Evolutionary conservation across 2,329 filamentous ascomycete species (phyloP).

Genomic region (Fusarium heterosporum): DNA sequence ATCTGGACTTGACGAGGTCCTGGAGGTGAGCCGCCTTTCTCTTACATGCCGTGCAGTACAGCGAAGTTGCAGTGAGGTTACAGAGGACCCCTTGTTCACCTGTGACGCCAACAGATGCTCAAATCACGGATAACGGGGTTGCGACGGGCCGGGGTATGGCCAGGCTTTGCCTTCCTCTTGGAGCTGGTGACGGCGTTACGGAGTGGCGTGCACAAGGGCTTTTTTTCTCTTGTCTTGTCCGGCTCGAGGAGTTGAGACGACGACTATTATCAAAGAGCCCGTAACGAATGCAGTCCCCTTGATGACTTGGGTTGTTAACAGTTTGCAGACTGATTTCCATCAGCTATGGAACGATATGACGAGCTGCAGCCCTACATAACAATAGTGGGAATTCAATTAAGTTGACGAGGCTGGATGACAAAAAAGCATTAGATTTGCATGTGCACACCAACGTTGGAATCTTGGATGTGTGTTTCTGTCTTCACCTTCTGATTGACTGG

Average conservation of each 20-base stretch:
- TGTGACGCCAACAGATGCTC: conserved; percentile 44
- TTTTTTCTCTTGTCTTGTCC: too few relatives aligned
- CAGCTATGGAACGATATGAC: conserved; percentile 4
- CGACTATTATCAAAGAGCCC: conserved; percentile 1
- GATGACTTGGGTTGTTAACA: not conserved
- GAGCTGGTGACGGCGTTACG: conserved; percentile 15
- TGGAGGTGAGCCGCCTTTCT: conserved; percentile 25
- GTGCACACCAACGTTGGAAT: conserved; percentile 17
- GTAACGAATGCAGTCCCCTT: not conserved
- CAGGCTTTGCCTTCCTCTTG: conserved; percentile 16
- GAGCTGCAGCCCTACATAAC: conserved; percentile 28
- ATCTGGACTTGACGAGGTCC: conserved; percentile 20
- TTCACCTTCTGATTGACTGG: conserved; percentile 19
- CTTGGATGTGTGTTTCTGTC: conserved; percentile 19
- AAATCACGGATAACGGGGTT: conserved; percentile 40
- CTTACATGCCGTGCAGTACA: conserved; percentile 10
- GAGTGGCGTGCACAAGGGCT: conserved; percentile 23
- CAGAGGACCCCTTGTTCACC: conserved; percentile 42
- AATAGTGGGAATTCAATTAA: conserved; percentile 1
- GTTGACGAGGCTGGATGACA: conserved; percentile 7
- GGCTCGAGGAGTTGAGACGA: conserved; percentile 17
- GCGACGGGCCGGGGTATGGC: conserved; percentile 25
- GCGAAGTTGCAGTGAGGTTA: conserved; percentile 26
- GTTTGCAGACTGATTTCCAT: too few relatives aligned
- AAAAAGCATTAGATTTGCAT: conserved; percentile 13